Evolutionary conservation across 2,329 filamentous ascomycete species (phyloP).

Genomic region (Colletotrichum tabaci): DNA sequence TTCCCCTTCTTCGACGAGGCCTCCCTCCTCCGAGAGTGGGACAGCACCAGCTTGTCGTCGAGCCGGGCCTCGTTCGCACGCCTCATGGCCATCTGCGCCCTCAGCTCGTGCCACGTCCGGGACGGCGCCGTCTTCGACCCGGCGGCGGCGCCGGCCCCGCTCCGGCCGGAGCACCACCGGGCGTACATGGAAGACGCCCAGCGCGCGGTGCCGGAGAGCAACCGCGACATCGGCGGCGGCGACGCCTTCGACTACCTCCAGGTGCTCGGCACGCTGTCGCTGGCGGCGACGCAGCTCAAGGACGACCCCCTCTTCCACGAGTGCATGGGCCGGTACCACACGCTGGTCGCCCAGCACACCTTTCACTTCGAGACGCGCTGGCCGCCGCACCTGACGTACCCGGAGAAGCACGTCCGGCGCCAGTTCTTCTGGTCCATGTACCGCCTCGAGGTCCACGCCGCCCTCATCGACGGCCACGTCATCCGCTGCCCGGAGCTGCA

Average conservation of each 20-base stretch:
- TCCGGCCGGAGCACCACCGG: slow-evolving; percentile 30
- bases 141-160: slow-evolving; percentile 45
- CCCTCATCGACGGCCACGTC: slow-evolving; percentile 62
- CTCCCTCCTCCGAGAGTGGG: slow-evolving; percentile 60
- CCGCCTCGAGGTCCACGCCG: slow-evolving; percentile 68
- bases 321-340: slow-evolving; percentile 66
- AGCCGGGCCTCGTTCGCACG: slow-evolving; percentile 59
- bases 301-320: slow-evolving; percentile 64
- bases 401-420: slow-evolving; percentile 52
- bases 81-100: slow-evolving; percentile 66
- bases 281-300: slow-evolving; percentile 67
- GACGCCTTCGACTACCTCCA: slow-evolving; percentile 42
- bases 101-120: slow-evolving; percentile 63
- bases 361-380: slow-evolving; percentile 69
- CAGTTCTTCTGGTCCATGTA: slow-evolving; percentile 70
- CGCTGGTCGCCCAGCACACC: slow-evolving; percentile 61
- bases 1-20: slow-evolving; percentile 66
- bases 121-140: slow-evolving; percentile 65
- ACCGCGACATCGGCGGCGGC: slow-evolving; percentile 22
- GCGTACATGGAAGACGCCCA: slow-evolving; percentile 42
- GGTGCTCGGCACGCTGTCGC: slow-evolving; percentile 62
- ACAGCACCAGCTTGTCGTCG: slow-evolving; percentile 51
- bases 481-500: slow-evolving; percentile 43
- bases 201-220: slow-evolving; percentile 37
- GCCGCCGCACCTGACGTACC: slow-evolving; percentile 59